Conservation (phyloP, 345 rosid species). For the Populus deltoides region DNA sequence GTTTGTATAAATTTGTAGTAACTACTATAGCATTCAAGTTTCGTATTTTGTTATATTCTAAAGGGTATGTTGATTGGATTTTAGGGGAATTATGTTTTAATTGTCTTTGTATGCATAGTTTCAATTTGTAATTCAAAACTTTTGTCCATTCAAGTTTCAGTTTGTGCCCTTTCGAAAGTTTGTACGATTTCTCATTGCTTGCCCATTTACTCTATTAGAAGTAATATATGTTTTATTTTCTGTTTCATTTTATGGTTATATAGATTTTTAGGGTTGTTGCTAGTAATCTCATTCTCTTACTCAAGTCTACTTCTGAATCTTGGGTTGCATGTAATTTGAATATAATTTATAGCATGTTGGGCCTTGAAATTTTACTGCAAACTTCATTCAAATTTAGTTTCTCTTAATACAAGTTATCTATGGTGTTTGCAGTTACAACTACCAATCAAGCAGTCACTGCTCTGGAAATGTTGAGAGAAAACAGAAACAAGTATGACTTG, state of each 20-base stretch:
- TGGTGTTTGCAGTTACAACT: conserved; percentile 49
- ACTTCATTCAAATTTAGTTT: not conserved
- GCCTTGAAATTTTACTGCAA: not conserved
- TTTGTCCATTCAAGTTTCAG: not conserved
- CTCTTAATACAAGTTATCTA: conserved; percentile 7
- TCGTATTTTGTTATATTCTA: too few species aligned
- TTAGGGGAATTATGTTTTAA: not conserved
- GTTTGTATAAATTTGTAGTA: too few species aligned
- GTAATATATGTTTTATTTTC: not conserved
- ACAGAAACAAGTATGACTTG: conserved; percentile 50
- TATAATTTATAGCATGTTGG: not conserved
- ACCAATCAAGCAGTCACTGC: conserved; percentile 56
- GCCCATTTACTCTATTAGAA: not conserved
- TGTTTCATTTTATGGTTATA: not conserved
- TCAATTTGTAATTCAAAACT: not conserved
- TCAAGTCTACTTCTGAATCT: not conserved
- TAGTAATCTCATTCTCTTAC: conserved; percentile 14
- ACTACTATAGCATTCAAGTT: too few species aligned
- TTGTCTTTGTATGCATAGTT: not conserved
- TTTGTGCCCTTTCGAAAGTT: not conserved
- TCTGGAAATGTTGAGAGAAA: conserved; percentile 55
- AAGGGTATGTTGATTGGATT: not conserved
- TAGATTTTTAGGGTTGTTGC: not conserved
- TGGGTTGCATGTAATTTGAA: conserved; percentile 7
- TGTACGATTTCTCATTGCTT: not conserved